Base-by-base conservation (phyloP, 495 filamentous ascomycete genomes). In the Trichoderma reesei region DNA sequence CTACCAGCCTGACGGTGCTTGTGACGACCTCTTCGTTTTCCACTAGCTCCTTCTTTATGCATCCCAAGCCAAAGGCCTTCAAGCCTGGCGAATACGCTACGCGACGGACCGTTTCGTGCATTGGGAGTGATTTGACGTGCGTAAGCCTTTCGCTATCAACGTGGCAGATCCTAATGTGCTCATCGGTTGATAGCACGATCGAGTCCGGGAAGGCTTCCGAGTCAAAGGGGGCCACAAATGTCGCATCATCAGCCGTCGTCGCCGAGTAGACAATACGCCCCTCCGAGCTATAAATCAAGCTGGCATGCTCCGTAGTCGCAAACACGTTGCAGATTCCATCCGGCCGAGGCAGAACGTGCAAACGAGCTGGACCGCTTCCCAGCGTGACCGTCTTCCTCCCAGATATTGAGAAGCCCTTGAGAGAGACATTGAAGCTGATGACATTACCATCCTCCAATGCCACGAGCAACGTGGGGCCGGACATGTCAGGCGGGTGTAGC, bases 401-500 rank as follows among this genome's bases (percentile, higher is more conserved):
- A 0, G 85, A 88, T 9, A 98, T 76, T 6, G 81, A 73, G 66
- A 82, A 80, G 48, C 83, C 80, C 0, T 69, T 44, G 0, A 79
- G 69, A 41, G 91, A 80, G n/a, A 95, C 77, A 41, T 83, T 81
- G 72, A 92, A 99, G 1, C 89, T 96, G 59, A 94, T 82, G 10
- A 99, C 89, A 68, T 88, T 90, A 33, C 94, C 94, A 74, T 97
- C 93, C 26, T 93, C 91, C 86, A 96, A 90, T n/a, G 92, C 89
- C 34, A 96, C 79, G 65, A 99, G 91, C 2, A 99, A 76, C 0
- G 88, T 96, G 2, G 91, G 86, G 0, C 79, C 79, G 41, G 75
- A 67, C 5, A 72, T 46, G 44, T 70, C 60, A 46, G 71, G 66
- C 16, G 84, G 82, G 14, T 96, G 80, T 1, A 97, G 77, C 56